Conservation (phyloP, 306 rosid species). For the Hippophae gyantsensis region DNA sequence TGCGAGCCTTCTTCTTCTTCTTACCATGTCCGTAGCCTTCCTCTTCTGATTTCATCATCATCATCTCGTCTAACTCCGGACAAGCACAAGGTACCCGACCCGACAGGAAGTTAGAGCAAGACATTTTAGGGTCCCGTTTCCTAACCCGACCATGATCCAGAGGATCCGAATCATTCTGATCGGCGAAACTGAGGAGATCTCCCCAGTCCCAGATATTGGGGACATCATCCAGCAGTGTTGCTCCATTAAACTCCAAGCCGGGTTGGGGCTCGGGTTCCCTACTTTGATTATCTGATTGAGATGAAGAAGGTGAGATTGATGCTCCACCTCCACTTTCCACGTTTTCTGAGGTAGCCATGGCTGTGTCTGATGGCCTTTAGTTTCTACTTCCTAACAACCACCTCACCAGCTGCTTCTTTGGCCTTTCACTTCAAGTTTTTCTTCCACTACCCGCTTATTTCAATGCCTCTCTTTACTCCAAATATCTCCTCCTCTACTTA, state of each 20-base stretch:
- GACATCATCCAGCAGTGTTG: slow-evolving; percentile 16
- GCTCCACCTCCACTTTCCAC: slow-evolving; percentile 3
- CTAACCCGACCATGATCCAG: slow-evolving; percentile 30
- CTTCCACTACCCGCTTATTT: too few species aligned
- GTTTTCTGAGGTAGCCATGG: too few species aligned
- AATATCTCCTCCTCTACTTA: too few species aligned
- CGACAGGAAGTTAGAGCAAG: slow-evolving; percentile 76
- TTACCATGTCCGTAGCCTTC: slow-evolving; percentile 53
- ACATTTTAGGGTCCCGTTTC: slow-evolving; percentile 82
- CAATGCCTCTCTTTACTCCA: too few species aligned
- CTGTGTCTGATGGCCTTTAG: too few species aligned
- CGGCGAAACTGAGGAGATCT: slow-evolving; percentile 46
- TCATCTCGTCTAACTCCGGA: slow-evolving; percentile 67
- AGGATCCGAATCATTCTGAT: slow-evolving; percentile 25
- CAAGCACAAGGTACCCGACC: slow-evolving; percentile 92
- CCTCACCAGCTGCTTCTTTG: not conserved
- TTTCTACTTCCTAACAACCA: too few species aligned
- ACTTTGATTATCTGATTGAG: slow-evolving; percentile 1
- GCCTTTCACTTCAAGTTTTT: too few species aligned
- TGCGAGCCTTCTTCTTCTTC: slow-evolving; percentile 59
- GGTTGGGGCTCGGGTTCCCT: slow-evolving; percentile 4
- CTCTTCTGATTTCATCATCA: slow-evolving; percentile 39
- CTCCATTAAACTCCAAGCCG: slow-evolving; percentile 27
- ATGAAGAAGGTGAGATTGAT: slow-evolving; percentile 5
- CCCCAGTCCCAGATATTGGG: slow-evolving; percentile 49